Evolutionary conservation across 768 basidiomycete species (phyloP).

Genomic region (Lentinula sp.): DNA sequence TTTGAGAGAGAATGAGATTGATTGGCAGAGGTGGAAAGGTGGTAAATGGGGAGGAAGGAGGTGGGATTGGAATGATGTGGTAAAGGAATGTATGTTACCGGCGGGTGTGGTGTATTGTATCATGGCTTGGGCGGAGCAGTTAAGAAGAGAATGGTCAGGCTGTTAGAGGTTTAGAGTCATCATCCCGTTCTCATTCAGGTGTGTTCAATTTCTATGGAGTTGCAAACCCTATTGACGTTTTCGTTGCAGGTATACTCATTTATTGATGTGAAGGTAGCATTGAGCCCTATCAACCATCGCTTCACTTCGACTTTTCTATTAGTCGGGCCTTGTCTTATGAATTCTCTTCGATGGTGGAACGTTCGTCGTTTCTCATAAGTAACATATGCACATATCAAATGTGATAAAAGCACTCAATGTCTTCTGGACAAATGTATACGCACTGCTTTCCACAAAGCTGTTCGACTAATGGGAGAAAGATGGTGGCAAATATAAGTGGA

Average conservation of each 20-base stretch:
- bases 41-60: slow-evolving; percentile 53
- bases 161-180: slow-evolving; percentile 11
- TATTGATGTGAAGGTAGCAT: not conserved
- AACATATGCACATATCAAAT: too few species aligned
- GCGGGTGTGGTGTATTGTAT: slow-evolving; percentile 69
- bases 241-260: not conserved
- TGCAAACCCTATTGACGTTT: not conserved
- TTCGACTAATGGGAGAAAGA: too few species aligned
- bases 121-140: slow-evolving; percentile 69
- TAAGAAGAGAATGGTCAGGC: slow-evolving; percentile 38
- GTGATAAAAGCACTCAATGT: too few species aligned
- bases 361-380: too few species aligned
- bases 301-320: not conserved
- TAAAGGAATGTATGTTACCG: slow-evolving; percentile 64
- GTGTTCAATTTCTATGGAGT: not conserved
- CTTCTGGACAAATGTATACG: too few species aligned
- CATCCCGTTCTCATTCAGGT: not conserved
- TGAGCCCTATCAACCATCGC: not conserved
- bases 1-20: slow-evolving; percentile 12
- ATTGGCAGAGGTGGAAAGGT: slow-evolving; percentile 38
- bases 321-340: too few species aligned
- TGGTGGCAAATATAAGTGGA: too few species aligned
- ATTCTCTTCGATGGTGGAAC: too few species aligned
- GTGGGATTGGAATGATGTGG: slow-evolving; percentile 80
- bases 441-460: too few species aligned